A percentile compares a stretch with the other conserved stretches of the same genome.
Evolutionary conservation across 768 basidiomycete species (phyloP).

Genomic region (Boletus pseudopeckii): DNA sequence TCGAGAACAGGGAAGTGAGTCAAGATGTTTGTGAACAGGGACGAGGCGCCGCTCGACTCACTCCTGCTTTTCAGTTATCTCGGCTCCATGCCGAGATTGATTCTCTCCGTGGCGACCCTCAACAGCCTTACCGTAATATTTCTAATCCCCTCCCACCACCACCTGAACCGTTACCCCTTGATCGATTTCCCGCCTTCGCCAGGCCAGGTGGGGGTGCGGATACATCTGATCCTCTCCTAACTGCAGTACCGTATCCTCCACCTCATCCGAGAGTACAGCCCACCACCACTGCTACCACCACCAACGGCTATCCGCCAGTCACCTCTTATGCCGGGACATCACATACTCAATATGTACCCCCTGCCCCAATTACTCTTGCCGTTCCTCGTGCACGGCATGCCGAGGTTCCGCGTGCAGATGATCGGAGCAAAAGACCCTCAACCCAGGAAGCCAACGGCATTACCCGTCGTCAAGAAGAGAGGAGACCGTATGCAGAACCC

Average conservation of each 20-base stretch:
- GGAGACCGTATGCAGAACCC: conserved; percentile 10
- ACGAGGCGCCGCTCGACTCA: conserved; percentile 14
- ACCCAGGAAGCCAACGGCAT: conserved; percentile 14
- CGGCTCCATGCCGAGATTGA: conserved; percentile 36
- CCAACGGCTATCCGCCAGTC: conserved; percentile 13
- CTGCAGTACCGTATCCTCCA: conserved; percentile 26
- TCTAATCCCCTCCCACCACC: conserved; percentile 54
- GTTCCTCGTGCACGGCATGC: conserved; percentile 21
- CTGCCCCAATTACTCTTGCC: conserved; percentile 11
- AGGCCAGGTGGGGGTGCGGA: conserved; percentile 30
- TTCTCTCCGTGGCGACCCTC: conserved; percentile 32
- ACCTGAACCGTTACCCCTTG: conserved; percentile 50
- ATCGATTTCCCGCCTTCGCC: conserved; percentile 41
- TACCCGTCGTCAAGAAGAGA: conserved; percentile 13
- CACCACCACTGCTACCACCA: conserved; percentile 1
- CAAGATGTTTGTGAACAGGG: conserved; percentile 1
- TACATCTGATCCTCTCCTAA: conserved; percentile 17
- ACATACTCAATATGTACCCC: conserved; percentile 13
- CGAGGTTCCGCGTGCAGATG: conserved; percentile 22
- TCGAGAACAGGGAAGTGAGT: conserved; percentile 30
- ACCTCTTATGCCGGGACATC: conserved; percentile 9
- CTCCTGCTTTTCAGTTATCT: conserved; percentile 28
- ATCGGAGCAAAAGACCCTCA: conserved; percentile 16
- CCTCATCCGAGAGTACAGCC: conserved; percentile 23
- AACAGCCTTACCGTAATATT: conserved; percentile 30